phyloP scores from a whole-genome alignment of 768 basidiomycete species.

The Leccinum incarnatum region DNA sequence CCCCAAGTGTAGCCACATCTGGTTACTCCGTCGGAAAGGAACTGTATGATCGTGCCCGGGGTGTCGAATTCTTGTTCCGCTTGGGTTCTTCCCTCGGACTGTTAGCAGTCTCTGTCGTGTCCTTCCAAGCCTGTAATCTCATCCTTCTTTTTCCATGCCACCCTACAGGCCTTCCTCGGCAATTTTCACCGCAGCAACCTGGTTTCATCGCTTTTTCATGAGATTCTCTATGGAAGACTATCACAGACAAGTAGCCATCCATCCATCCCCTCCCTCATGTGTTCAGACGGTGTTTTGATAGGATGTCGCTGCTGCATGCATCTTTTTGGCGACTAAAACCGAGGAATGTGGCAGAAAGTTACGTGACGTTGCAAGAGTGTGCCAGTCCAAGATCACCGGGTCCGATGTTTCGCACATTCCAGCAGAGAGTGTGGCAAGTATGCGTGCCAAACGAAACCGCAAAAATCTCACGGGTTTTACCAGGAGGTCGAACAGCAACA shows the following conservation, averaged over 20 bases:
- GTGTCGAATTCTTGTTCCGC: conserved; percentile 83
- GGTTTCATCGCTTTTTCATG: conserved; percentile 93
- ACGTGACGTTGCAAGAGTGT: conserved; percentile 77
- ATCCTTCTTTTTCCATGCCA: conserved; percentile 9
- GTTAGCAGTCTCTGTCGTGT: conserved; percentile 45
- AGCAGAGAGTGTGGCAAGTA: conserved; percentile 61
- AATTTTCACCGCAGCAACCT: conserved; percentile 83
- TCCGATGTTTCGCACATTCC: conserved; percentile 54
- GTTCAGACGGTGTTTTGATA: conserved; percentile 29
- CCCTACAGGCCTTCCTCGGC: conserved; percentile 68
- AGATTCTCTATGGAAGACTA: conserved; percentile 80
- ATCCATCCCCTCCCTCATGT: conserved; percentile 4
- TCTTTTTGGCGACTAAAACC: conserved; percentile 89
- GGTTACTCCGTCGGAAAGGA: conserved; percentile 54
- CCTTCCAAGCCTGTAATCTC: conserved; percentile 10
- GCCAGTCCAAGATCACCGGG: conserved; percentile 62
- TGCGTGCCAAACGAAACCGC: neutral
- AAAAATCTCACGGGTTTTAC: neutral
- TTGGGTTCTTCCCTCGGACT: conserved; percentile 72
- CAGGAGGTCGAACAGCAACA: conserved; percentile 79
- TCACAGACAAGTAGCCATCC: conserved; percentile 58
- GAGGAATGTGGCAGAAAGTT: conserved; percentile 87
- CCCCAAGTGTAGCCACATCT: conserved; percentile 56
- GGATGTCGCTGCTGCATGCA: conserved; percentile 83
- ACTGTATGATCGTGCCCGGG: conserved; percentile 75